Conservation (phyloP, 169 alveolate genomes). For the Amoebophrya sp. region DNA sequence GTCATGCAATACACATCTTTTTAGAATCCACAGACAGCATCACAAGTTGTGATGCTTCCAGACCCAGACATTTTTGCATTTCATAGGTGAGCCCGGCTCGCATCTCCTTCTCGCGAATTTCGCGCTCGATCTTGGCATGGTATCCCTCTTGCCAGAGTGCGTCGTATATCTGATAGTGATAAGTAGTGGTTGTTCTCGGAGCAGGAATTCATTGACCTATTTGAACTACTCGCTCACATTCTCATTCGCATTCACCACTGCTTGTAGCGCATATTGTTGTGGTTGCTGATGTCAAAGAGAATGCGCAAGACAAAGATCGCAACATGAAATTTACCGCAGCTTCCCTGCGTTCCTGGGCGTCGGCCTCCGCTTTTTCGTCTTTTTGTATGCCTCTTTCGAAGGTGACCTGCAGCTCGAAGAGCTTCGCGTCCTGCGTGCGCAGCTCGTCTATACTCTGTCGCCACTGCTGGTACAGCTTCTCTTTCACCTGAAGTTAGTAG, state of each 20-base stretch:
- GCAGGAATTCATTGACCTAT: no score
- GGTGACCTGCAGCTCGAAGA: neutral
- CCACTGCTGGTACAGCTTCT: constrained; percentile 15
- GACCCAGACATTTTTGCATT: no score
- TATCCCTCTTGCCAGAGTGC: neutral
- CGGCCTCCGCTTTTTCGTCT: neutral
- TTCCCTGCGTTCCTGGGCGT: neutral
- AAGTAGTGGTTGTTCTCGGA: no score
- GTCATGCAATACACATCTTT: no score
- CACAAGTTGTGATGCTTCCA: no score
- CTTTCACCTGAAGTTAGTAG: neutral
- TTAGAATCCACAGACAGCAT: no score
- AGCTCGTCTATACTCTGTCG: neutral
- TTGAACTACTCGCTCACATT: no score
- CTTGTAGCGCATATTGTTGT: no score
- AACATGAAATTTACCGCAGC: neutral
- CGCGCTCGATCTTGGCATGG: constrained; percentile 2
- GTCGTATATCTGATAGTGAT: neutral
- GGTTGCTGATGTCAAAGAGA: no score
- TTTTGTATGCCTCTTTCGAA: neutral
- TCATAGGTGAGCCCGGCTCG: neutral
- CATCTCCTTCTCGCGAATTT: neutral
- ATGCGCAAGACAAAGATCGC: neutral
- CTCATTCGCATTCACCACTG: no score
- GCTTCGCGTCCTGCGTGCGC: neutral